Conservation (phyloP, 805 yeast genomes). For the Kluyveromyces wickerhamii region DNA sequence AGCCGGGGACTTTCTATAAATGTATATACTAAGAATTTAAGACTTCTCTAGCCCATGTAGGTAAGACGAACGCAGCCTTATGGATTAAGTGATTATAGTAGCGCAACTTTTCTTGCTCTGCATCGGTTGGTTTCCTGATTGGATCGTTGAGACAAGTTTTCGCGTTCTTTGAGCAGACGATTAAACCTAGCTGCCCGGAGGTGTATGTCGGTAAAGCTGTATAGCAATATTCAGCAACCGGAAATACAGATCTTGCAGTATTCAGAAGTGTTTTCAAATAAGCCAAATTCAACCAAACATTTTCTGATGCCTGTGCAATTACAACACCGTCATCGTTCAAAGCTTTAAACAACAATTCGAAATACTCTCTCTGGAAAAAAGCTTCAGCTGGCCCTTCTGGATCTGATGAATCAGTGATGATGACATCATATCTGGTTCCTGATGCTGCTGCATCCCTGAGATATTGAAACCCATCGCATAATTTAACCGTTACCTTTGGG, state of each 20-base stretch:
- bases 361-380: slow-evolving; percentile 72
- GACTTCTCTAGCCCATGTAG: slow-evolving; percentile 60
- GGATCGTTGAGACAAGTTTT: slow-evolving; percentile 43
- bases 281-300: slow-evolving; percentile 62
- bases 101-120: slow-evolving; percentile 43
- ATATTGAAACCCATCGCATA: slow-evolving; percentile 80
- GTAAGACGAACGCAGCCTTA: slow-evolving; percentile 65
- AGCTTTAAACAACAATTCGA: slow-evolving; percentile 56
- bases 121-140: slow-evolving; percentile 37
- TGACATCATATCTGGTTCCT: slow-evolving; percentile 59
- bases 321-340: slow-evolving; percentile 58
- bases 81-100: slow-evolving; percentile 67
- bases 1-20: background rate
- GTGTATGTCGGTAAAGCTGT: slow-evolving; percentile 85
- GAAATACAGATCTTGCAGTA: slow-evolving; percentile 49
- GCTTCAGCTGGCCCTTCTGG: slow-evolving; percentile 96
- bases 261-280: slow-evolving; percentile 41
- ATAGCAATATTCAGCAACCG: slow-evolving; percentile 57
- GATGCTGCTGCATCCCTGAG: slow-evolving; percentile 37
- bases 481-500: slow-evolving; percentile 55
- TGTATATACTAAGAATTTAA: background rate
- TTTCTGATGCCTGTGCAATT: slow-evolving; percentile 73
- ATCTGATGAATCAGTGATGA: slow-evolving; percentile 87
- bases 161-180: slow-evolving; percentile 58
- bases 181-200: slow-evolving; percentile 77